Evolutionary conservation across 768 basidiomycete genomes (phyloP), one percentile per base, ranked within the genome.

Genomic region (Leccinum rimulosum): DNA sequence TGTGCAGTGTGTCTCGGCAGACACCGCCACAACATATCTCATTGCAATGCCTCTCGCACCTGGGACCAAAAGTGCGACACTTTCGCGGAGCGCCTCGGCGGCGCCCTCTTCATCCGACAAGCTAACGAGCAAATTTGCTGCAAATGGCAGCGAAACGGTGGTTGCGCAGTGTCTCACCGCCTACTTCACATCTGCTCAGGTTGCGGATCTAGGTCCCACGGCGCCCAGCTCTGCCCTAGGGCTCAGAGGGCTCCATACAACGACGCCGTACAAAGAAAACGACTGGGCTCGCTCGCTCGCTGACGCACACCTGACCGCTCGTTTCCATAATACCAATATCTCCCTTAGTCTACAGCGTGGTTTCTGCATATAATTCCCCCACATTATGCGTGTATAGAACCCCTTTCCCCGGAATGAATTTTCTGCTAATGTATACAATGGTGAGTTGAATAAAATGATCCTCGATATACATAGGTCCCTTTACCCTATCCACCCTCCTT

Each of bases 91-190:
- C 31, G 31, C 33, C 33, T 33, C 12, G 33, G 33, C 33, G 33
- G 33, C 33, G 33, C 63, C 66, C 2, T 52, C 62, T 0, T 6
- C 47, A 2, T 19, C 54, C 66, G 64, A 57, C 66, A 65, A 57
- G 60, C 45, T 3, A 50, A 56, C 2, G 27, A 47, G 11, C 35
- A 55, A 1, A 22, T 65, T 17, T 65, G 58, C 12, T 48, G 12
- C 6, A 47, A 17, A 22, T 65, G 64, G 58, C 61, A 60, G n/a
- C 12, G 36, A 12, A n/a, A 27, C 0, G 35, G 31, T 15, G 38
- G 54, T 0, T 65, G 64, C 3, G 1, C 25, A 2, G 40, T 52
- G 11, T 25, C 12, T 1, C 64, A 65, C 17, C 15, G 31, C 9
- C 3, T 11, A 11, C 10, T 28, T 3, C 64, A 65, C 17, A 12